These are phyloP conservation scores for Draba incana DNA, from an alignment of 345 rosid species.

Conservation along the genomic window DNA sequence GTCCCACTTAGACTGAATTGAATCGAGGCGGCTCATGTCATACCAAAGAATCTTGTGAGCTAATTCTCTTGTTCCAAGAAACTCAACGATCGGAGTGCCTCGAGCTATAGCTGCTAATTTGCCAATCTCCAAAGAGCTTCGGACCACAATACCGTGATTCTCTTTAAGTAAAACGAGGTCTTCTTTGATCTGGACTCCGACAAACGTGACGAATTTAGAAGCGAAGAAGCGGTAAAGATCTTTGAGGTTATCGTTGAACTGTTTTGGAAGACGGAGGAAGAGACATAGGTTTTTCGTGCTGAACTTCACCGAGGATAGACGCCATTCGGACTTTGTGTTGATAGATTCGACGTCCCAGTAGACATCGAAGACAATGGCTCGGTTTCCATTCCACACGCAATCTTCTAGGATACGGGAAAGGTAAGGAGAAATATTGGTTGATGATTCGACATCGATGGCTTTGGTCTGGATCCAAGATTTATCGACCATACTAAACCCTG, in stretches of 20 bases:
- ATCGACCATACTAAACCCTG: conserved; percentile 38
- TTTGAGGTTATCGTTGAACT: conserved; percentile 30
- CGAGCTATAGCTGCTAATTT: conserved; percentile 36
- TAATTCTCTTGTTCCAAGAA: conserved; percentile 41
- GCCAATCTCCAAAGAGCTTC: conserved; percentile 41
- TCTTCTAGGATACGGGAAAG: conserved; percentile 40
- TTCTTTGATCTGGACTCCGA: conserved; percentile 36
- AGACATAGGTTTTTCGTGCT: conserved; percentile 41
- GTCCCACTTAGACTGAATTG: conserved; percentile 43
- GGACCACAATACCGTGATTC: conserved; percentile 41
- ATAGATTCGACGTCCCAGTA: conserved; percentile 34
- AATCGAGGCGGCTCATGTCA: conserved; percentile 41
- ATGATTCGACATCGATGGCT: conserved; percentile 39
- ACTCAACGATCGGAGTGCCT: conserved; percentile 39
- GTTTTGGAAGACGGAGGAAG: conserved; percentile 37
- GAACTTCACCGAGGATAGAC: conserved; percentile 38
- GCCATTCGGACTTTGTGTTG: conserved; percentile 33
- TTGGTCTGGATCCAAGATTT: conserved; percentile 39
- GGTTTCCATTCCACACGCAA: conserved; percentile 39
- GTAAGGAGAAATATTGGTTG: conserved; percentile 44
- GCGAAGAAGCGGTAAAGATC: conserved; percentile 46
- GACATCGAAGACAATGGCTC: conserved; percentile 37
- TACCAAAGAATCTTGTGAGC: conserved; percentile 46
- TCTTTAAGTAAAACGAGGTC: conserved; percentile 37
- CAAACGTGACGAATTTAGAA: conserved; percentile 42